Conservation (phyloP, 202 grass and related monocot genomes). For the Brachypodium distachyon region DNA sequence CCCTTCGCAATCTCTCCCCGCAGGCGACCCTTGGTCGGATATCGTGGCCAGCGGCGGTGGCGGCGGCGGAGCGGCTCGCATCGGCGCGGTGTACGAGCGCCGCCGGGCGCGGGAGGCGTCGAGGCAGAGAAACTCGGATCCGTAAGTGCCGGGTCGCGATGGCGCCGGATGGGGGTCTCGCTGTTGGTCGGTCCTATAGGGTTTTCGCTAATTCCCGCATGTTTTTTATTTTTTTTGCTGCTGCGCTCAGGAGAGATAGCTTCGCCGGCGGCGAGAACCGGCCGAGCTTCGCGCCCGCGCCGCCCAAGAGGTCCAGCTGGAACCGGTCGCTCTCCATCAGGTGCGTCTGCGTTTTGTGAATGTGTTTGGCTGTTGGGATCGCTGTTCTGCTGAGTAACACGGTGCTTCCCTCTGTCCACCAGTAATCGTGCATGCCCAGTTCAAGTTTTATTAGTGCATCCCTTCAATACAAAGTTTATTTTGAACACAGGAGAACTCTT, state of each 20-base stretch:
- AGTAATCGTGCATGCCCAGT: not conserved
- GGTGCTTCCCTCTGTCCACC: not conserved
- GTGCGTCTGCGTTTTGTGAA: conserved; percentile 22
- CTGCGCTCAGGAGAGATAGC: conserved; percentile 13
- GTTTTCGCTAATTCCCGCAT: conserved; percentile 1
- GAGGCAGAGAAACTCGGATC: not conserved
- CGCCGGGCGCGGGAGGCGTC: conserved; percentile 32
- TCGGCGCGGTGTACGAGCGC: conserved; percentile 58
- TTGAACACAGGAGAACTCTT: too few species aligned
- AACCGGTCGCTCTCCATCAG: conserved; percentile 91
- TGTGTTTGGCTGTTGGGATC: too few species aligned
- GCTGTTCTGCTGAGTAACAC: not conserved
- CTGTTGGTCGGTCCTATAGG: not conserved
- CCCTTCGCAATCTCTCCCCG: not conserved
- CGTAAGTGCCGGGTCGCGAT: conserved; percentile 22
- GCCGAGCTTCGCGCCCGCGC: conserved; percentile 37
- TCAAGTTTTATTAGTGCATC: not conserved
- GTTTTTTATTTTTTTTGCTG: not conserved
- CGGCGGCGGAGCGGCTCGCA: not conserved
- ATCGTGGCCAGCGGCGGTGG: conserved; percentile 48
- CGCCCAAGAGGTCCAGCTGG: conserved; percentile 68
- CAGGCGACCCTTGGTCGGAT: conserved; percentile 60
- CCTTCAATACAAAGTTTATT: not conserved
- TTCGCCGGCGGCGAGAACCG: conserved; percentile 23
- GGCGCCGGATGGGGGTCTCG: too few species aligned